phyloP scores from a whole-genome alignment of 495 filamentous ascomycete genomes.

The Sabuloglossum arenarium region DNA sequence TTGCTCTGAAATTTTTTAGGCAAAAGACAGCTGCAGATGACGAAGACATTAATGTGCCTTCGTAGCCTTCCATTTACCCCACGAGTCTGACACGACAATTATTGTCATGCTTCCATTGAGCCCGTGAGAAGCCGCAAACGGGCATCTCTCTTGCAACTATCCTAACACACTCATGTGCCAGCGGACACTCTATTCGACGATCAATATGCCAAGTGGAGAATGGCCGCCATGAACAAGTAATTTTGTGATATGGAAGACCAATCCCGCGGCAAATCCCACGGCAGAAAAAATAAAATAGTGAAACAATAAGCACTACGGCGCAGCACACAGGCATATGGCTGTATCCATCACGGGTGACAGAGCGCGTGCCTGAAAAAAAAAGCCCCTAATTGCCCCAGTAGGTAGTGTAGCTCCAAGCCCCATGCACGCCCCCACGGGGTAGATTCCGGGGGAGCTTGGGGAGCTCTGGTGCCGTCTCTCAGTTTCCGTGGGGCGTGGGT shows the following conservation, averaged over 20 bases:
- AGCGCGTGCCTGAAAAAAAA: constrained; percentile 1
- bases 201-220: background rate
- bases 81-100: background rate
- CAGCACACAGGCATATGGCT: no score
- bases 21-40: background rate
- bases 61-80: background rate
- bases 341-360: background rate
- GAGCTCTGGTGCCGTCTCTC: no score
- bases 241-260: background rate
- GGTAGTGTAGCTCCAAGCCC: background rate
- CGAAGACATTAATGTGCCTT: background rate
- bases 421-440: background rate
- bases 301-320: background rate
- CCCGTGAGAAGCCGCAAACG: background rate
- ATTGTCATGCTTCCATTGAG: background rate
- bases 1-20: background rate
- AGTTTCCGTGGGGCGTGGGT: no score
- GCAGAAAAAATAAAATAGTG: background rate
- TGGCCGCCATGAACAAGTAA: background rate
- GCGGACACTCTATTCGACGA: background rate
- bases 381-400: background rate
- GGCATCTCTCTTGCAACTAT: no score
- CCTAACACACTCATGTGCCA: no score
- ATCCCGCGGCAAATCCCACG: background rate
- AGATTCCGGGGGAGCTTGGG: background rate